Conservation (phyloP, 225 moss, liverwort and hornwort species). For the Physcomitrium patens region DNA sequence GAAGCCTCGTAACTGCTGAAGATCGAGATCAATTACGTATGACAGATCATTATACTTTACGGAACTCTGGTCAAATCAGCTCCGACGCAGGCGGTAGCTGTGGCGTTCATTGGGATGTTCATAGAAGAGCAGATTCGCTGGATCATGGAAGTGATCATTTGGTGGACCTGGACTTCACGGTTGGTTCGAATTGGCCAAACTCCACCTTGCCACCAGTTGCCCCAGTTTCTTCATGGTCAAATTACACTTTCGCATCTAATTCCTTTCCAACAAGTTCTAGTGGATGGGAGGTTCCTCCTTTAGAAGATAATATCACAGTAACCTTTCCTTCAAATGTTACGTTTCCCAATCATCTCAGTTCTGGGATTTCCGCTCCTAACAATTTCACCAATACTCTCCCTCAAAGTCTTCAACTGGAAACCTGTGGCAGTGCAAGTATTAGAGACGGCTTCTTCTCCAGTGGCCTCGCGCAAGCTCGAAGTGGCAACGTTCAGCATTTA, state of each 20-base stretch:
- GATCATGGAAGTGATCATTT: constrained; percentile 4
- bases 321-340: constrained; percentile 37
- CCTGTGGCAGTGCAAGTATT: not conserved
- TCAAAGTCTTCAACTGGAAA: constrained; percentile 32
- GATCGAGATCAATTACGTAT: constrained; percentile 45
- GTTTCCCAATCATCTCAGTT: constrained; percentile 27
- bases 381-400: constrained; percentile 31
- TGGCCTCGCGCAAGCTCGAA: not conserved
- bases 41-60: constrained; percentile 33
- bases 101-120: constrained; percentile 6
- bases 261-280: constrained; percentile 31
- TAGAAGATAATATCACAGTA: constrained; percentile 6
- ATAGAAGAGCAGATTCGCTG: constrained; percentile 10
- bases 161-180: constrained; percentile 46
- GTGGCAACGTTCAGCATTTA: constrained; percentile 25
- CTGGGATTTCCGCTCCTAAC: constrained; percentile 27
- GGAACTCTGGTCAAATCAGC: constrained; percentile 51
- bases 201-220: not conserved
- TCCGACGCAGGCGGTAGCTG: constrained; percentile 28
- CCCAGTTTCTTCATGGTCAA: constrained; percentile 50
- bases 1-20: not conserved
- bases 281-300: constrained; percentile 36
- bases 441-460: constrained; percentile 20
- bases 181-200: constrained; percentile 55
- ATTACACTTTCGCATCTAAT: constrained; percentile 30